Base-by-base conservation (phyloP, 2,329 filamentous ascomycete species). In the Peltaster fructicola region DNA sequence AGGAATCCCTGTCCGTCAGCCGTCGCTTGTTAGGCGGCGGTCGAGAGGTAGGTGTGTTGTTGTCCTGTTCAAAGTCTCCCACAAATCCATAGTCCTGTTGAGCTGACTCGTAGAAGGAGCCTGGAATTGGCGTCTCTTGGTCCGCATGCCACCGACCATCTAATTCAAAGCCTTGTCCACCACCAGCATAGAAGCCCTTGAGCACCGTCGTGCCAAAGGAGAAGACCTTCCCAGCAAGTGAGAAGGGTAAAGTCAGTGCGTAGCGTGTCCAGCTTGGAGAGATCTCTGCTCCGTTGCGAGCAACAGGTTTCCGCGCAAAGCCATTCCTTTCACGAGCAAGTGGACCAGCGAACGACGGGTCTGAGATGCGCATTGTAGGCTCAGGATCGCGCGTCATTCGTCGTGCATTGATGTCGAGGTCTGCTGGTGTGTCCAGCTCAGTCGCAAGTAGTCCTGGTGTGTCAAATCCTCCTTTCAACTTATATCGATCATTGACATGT, bases 151-250 rank as follows among this genome's bases (percentile, higher is more conserved):
- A n/a, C n/a, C n/a, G n/a, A n/a, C 12, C 12, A 6, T 22, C 37
- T n/a, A 79, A 54, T 5, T 64, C 56, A 42, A 84, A 91, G 14
- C 69, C 71, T 31, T 59, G 61, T 6, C 84, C 85, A 3, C 76
- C 80, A 6, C 84, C 85, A 8, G 84, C 81, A 33, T 84, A 73
- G 48, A 93, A 93, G 0, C 84, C 84, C 27, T 66, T 65, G 43
- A 93, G 90, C 0, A 76, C 68, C 13, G 46, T 56, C 4, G 57
- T 68, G 55, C 84, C 92, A 40, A 92, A 88, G 37, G 82, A 68
- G 65, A 80, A 82, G 1, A 91, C 70, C 41, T 74, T 85, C 10
- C 79, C 77, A 6, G 79, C 61, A 0, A 75, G 61, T 19, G 55
- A 64, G 15, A 79, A 54, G n/a, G n/a, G n/a, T n/a, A n/a, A n/a